Evolutionary conservation across 345 rosid species (phyloP).

Genomic region (Populus simonii): DNA sequence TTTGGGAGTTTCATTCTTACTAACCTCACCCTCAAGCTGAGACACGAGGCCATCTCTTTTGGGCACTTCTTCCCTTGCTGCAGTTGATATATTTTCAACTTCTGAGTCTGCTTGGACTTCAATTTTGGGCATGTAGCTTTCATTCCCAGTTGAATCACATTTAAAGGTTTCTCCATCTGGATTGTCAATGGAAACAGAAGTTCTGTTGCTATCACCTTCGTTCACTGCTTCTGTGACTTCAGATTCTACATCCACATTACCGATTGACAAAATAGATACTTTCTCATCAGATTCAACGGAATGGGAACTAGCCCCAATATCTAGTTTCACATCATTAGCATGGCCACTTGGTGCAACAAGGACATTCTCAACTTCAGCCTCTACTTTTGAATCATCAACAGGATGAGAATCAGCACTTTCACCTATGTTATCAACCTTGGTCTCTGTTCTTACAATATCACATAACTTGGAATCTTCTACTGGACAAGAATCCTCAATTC

Average conservation of each 20-base stretch:
- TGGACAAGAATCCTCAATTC: slow-evolving; percentile 6
- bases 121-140: slow-evolving; percentile 11
- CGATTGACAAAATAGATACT: slow-evolving; percentile 16
- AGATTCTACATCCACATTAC: slow-evolving; percentile 7
- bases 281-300: slow-evolving; percentile 14
- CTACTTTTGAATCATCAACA: slow-evolving; percentile 8
- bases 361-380: slow-evolving; percentile 19
- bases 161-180: slow-evolving; percentile 2
- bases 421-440: slow-evolving; percentile 10
- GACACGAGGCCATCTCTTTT: background rate
- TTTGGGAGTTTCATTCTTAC: slow-evolving; percentile 15
- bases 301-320: slow-evolving; percentile 13
- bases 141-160: slow-evolving; percentile 19
- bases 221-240: slow-evolving; percentile 4
- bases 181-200: slow-evolving; percentile 4
- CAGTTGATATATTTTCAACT: slow-evolving; percentile 9
- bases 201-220: background rate
- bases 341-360: slow-evolving; percentile 22
- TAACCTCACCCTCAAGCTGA: slow-evolving; percentile 19
- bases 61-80: background rate
- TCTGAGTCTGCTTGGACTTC: slow-evolving; percentile 11
- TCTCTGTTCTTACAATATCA: slow-evolving; percentile 7
- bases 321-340: slow-evolving; percentile 6
- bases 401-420: slow-evolving; percentile 11
- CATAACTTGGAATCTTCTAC: background rate